Percentiles rank a stretch among this genome's conserved stretches.
phyloP scores from a whole-genome alignment of 1,284 basidiomycete genomes.

The Tilletia indica region DNA sequence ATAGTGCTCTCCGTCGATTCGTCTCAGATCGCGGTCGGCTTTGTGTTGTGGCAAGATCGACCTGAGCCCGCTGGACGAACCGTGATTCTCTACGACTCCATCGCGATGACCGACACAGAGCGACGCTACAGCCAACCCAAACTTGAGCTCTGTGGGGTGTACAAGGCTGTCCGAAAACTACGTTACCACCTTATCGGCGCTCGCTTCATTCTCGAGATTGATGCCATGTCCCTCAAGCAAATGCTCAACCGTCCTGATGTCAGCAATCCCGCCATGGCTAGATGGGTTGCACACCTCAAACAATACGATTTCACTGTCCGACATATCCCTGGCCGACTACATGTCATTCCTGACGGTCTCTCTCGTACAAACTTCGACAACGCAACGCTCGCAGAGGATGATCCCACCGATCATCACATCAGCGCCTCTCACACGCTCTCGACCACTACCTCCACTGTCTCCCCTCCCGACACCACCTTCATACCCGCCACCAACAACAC shows the following conservation, averaged over 20 bases:
- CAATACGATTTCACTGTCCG: slow-evolving; percentile 56
- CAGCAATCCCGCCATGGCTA: slow-evolving; percentile 57
- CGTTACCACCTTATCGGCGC: slow-evolving; percentile 56
- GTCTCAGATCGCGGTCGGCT: neutral
- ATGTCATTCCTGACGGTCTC: slow-evolving; percentile 57
- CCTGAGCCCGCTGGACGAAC: neutral
- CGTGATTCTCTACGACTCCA: slow-evolving; percentile 28
- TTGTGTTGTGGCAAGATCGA: neutral
- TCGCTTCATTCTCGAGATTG: slow-evolving; percentile 57
- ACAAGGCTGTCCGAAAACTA: slow-evolving; percentile 47
- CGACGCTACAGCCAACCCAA: slow-evolving; percentile 59
- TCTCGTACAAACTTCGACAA: slow-evolving; percentile 37
- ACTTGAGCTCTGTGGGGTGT: too few species aligned
- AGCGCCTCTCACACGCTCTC: too few species aligned
- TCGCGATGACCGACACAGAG: slow-evolving; percentile 57
- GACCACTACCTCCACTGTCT: too few species aligned
- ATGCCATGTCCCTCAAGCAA: slow-evolving; percentile 59
- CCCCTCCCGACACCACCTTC: too few species aligned
- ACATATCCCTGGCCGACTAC: slow-evolving; percentile 54
- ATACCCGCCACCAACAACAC: too few species aligned
- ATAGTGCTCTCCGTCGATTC: neutral
- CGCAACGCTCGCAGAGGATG: neutral
- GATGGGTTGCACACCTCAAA: slow-evolving; percentile 56
- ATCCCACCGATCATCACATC: neutral
- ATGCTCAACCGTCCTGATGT: slow-evolving; percentile 60